Percentiles rank a stretch among this genome's conserved stretches.
Conservation (phyloP, 352 stramenopile species). For the Phytophthora fragariaefolia region DNA sequence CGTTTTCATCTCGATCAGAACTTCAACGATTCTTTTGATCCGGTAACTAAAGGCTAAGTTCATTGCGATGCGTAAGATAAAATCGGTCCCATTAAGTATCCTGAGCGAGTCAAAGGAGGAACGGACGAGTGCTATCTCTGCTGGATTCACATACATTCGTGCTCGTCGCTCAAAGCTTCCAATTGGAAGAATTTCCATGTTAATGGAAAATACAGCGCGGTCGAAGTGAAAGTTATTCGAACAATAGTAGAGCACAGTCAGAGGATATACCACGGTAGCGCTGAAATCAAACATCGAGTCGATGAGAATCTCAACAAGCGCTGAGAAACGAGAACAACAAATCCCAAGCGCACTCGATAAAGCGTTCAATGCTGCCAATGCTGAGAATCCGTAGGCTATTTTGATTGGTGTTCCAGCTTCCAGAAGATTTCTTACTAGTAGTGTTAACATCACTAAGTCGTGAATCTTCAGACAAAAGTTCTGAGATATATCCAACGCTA, state of each 20-base stretch:
- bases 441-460: conserved; percentile 32
- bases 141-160: conserved; percentile 36
- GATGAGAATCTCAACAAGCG: conserved; percentile 38
- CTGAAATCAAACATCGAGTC: conserved; percentile 47
- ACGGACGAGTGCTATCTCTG: conserved; percentile 37
- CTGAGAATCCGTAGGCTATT: conserved; percentile 24
- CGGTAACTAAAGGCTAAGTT: conserved; percentile 47
- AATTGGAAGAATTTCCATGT: conserved; percentile 29
- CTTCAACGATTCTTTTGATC: conserved; percentile 42
- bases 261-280: conserved; percentile 36
- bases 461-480: conserved; percentile 38
- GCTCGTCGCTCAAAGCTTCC: conserved; percentile 45
- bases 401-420: conserved; percentile 21
- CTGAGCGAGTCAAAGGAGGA: conserved; percentile 41
- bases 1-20: conserved; percentile 22
- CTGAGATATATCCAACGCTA: conserved; percentile 13
- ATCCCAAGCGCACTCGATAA: conserved; percentile 21
- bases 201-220: conserved; percentile 27
- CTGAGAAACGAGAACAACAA: conserved; percentile 9
- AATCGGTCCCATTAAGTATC: conserved; percentile 28
- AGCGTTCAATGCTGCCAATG: conserved; percentile 25
- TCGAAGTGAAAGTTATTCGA: conserved; percentile 41
- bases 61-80: conserved; percentile 42
- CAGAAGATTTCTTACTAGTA: conserved; percentile 34
- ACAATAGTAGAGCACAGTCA: conserved; percentile 34